Evolutionary conservation across 2,329 filamentous ascomycete species (phyloP).

Genomic region (Elsinoe ampelina): DNA sequence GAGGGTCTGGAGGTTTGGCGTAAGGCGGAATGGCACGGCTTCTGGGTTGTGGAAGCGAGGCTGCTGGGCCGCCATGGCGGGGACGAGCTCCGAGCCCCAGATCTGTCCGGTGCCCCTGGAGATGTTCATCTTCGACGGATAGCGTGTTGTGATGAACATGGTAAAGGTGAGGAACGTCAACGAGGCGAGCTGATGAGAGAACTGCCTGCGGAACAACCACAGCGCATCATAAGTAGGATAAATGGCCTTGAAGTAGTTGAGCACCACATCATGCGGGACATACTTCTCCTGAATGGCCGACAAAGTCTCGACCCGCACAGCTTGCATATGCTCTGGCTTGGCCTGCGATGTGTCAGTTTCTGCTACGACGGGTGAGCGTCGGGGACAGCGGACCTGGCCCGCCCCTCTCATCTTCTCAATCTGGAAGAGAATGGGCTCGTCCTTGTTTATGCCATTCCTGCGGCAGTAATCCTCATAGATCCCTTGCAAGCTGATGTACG

Average conservation of each 20-base stretch:
- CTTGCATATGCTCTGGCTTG: conserved; percentile 50
- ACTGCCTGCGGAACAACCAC: conserved; percentile 96
- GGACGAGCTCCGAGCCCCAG: conserved; percentile 92
- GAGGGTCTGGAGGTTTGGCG: conserved; percentile 87
- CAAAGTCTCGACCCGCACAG: conserved; percentile 67
- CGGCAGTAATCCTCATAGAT: conserved; percentile 96
- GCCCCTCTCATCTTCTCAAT: conserved; percentile 86
- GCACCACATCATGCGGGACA: conserved; percentile 71
- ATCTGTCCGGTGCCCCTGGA: conserved; percentile 80
- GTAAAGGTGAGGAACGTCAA: conserved; percentile 98
- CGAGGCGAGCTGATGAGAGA: conserved; percentile 89
- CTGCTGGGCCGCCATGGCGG: conserved; percentile 73
- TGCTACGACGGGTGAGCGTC: conserved; percentile 12
- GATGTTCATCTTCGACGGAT: conserved; percentile 92
- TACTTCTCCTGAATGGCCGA: conserved; percentile 88
- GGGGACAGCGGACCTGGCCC: conserved; percentile 18
- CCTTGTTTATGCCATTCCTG: conserved; percentile 77
- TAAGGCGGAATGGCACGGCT: conserved; percentile 92
- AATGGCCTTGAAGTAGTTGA: conserved; percentile 80
- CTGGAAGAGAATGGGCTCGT: conserved; percentile 88
- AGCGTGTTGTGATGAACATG: conserved; percentile 92
- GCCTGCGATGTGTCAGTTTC: conserved; percentile 39
- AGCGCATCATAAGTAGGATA: conserved; percentile 90
- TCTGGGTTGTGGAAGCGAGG: conserved; percentile 93
- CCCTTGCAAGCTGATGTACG: conserved; percentile 86